Evolutionary conservation across 352 stramenopile genomes (phyloP), one percentile per base, ranked within the genome.

Genomic region (Phytophthora vignae): DNA sequence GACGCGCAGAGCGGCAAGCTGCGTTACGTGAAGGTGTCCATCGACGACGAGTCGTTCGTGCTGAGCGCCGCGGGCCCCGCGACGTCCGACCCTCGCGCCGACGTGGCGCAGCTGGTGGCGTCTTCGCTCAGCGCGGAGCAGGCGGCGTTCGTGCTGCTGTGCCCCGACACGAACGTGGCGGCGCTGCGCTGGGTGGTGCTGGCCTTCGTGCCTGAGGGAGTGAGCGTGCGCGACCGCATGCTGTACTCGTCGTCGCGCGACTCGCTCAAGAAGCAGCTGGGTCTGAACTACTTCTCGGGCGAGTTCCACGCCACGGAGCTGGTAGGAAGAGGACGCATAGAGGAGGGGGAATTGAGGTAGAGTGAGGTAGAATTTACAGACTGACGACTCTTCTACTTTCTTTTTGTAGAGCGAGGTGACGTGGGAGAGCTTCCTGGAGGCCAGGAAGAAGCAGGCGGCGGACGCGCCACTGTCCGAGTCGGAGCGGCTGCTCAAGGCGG

Each of bases 231-330:
- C 27, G 91, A 97, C 68, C 95, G 95, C 69, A 98, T 98, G 92
- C 78, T 98, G 29, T 98, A 97, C 81, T 97, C 92, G 68, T 97
- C 90, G 49, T 95, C 92, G 55, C 88, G 92, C 48, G 90, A 97
- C 33, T 96, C 90, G 79, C 77, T 98, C 50, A 96, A 96, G 76
- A 95, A 96, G 69, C 88, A 96, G 59, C 83, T 98, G 57, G 92
- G 92, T 12, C 70, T 92, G n/a, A 95, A 95, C 59, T 97, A 97
- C 76, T 98, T 98, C 75, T 79, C 92, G 8, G 90, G 88, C 64
- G 92, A 98, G 60, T 95, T 97, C 64, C 90, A 96, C 70, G 90
- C 90, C 14, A 98, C 90, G 3, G 86, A 96, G 49, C 71, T 91
- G 73, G 82, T 40, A 40, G 33, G 12, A 40, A 88, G 55, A 14